phyloP scores from a whole-genome alignment of 1,284 basidiomycete species.

The Rugosomyces carneus region DNA sequence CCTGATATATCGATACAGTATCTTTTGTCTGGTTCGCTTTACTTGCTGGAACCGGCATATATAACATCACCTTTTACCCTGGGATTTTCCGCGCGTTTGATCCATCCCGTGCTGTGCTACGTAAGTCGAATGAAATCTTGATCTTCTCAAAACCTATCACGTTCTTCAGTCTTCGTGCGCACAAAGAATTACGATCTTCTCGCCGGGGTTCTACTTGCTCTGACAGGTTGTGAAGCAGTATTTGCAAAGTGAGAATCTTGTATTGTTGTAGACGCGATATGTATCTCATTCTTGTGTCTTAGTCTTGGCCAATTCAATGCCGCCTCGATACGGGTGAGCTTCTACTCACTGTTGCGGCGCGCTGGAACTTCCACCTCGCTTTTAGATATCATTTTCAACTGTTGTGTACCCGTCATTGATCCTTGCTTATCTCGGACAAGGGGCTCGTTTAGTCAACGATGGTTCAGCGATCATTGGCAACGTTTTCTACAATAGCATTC shows the following conservation, averaged over 20 bases:
- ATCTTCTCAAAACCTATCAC: neutral
- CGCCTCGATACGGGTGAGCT: slow-evolving; percentile 40
- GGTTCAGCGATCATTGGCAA: slow-evolving; percentile 44
- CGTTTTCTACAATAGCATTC: slow-evolving; percentile 61
- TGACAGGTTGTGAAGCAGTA: slow-evolving; percentile 65
- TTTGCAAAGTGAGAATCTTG: slow-evolving; percentile 49
- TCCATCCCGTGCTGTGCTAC: slow-evolving; percentile 56
- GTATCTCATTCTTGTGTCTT: neutral
- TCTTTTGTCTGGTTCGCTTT: slow-evolving; percentile 54
- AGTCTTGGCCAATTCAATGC: slow-evolving; percentile 66
- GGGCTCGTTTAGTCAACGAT: slow-evolving; percentile 50
- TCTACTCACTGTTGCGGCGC: neutral
- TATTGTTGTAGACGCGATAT: neutral
- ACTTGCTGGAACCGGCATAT: slow-evolving; percentile 46
- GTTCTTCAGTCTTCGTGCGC: slow-evolving; percentile 50
- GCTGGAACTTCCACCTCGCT: neutral
- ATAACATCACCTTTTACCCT: slow-evolving; percentile 49
- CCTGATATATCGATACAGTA: slow-evolving; percentile 28
- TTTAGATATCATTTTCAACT: slow-evolving; percentile 42
- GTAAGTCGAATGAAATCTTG: slow-evolving; percentile 28
- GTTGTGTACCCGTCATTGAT: slow-evolving; percentile 59
- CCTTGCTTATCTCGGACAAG: slow-evolving; percentile 65
- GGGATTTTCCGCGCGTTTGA: slow-evolving; percentile 64
- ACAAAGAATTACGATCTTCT: slow-evolving; percentile 56
- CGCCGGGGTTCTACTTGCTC: slow-evolving; percentile 55